Evolutionary conservation across 2,329 filamentous ascomycete genomes (phyloP).

Genomic region (Cryphonectria carpinicola): DNA sequence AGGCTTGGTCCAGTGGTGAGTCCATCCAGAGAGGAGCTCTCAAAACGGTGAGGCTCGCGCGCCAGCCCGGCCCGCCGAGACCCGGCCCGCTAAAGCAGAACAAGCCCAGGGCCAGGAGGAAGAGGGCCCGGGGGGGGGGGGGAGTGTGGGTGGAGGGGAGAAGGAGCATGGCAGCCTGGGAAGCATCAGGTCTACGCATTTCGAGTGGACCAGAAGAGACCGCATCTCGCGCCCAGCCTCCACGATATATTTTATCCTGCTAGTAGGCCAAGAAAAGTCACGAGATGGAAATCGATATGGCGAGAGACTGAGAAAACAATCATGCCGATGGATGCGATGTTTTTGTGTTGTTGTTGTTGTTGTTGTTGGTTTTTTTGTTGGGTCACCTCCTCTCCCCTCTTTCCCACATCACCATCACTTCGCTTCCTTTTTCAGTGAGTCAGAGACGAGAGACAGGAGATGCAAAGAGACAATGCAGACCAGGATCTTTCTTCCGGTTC

Average conservation of each 20-base stretch:
- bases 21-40: conserved; percentile 1
- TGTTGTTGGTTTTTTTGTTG: too few relatives aligned
- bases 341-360: not conserved
- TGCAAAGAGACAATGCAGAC: not conserved
- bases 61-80: conserved; percentile 21
- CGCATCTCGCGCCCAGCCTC: conserved; percentile 19
- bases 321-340: not conserved
- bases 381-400: not conserved
- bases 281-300: not conserved
- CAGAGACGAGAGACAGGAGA: not conserved
- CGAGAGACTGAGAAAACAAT: not conserved
- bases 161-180: conserved; percentile 14
- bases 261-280: not conserved
- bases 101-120: not conserved
- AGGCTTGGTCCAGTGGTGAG: not conserved
- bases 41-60: conserved; percentile 22
- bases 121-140: not conserved
- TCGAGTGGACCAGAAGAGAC: conserved; percentile 21
- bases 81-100: conserved; percentile 8
- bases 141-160: not conserved
- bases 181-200: conserved; percentile 18
- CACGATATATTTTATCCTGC: not conserved
- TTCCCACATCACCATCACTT: not conserved
- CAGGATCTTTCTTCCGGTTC: conserved; percentile 3
- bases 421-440: not conserved